Percentiles rank a stretch among this genome's conserved stretches.
phyloP scores from a whole-genome alignment of 129 eudicot species.

The Flaveria brownii region DNA sequence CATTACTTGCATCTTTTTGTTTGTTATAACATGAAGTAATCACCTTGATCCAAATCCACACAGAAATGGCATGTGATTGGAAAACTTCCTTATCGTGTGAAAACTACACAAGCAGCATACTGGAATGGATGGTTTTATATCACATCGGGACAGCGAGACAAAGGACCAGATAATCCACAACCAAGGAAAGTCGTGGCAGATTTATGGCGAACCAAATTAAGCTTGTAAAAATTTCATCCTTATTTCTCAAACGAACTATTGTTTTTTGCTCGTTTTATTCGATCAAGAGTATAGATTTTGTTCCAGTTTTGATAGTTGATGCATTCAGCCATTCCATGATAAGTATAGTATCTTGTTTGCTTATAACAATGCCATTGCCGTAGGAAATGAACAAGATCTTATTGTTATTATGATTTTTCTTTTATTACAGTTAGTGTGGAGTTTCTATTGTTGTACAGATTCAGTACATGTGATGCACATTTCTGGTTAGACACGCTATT shows the following conservation, averaged over 20 bases:
- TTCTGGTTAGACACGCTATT: too few relatives aligned
- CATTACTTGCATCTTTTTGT: not conserved
- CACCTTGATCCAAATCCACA: not conserved
- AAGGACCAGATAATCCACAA: constrained; percentile 70
- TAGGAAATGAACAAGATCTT: not conserved
- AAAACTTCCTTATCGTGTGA: constrained; percentile 75
- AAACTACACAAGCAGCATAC: constrained; percentile 72
- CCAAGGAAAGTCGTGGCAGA: constrained; percentile 68
- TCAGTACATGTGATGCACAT: too few relatives aligned
- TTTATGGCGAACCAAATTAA: constrained; percentile 68
- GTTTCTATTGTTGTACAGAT: too few relatives aligned
- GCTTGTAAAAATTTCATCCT: constrained; percentile 24
- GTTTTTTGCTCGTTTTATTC: not conserved
- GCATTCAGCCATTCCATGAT: not conserved
- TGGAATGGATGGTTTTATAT: constrained; percentile 85
- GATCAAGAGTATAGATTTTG: not conserved
- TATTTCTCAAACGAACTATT: not conserved
- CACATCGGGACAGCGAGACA: constrained; percentile 91
- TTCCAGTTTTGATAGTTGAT: constrained; percentile 6
- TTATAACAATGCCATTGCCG: not conserved
- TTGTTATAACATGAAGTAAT: not conserved
- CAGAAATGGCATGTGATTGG: constrained; percentile 92
- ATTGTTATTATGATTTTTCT: too few relatives aligned
- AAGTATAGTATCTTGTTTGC: not conserved
- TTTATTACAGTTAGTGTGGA: too few relatives aligned